Conservation (phyloP, 176 grass and related monocot genomes). For the Sorghum bicolor region DNA sequence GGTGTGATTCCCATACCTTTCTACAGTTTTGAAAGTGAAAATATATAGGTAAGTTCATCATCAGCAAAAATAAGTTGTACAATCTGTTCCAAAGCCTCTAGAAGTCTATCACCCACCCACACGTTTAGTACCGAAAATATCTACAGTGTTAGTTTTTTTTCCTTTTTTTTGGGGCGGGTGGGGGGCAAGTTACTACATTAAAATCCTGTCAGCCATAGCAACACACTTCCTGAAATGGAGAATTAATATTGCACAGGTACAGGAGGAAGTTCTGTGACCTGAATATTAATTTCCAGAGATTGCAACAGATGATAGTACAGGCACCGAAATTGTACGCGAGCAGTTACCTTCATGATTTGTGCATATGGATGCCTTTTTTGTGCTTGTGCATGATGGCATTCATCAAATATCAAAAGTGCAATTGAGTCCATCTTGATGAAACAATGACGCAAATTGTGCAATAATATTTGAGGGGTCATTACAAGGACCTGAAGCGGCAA, state of each 20-base stretch:
- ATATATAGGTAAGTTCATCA: background rate
- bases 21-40: background rate
- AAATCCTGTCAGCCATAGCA: background rate
- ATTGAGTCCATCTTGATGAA: conserved; percentile 76
- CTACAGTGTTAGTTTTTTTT: background rate
- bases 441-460: conserved; percentile 83
- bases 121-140: background rate
- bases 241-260: background rate
- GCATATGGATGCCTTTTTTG: conserved; percentile 80
- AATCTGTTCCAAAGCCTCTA: background rate
- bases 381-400: conserved; percentile 90
- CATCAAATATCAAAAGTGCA: conserved; percentile 89
- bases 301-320: conserved; percentile 6
- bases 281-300: background rate
- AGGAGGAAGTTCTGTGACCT: background rate
- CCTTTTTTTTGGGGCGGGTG: too few species aligned
- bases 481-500: conserved; percentile 67
- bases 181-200: background rate
- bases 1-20: too few species aligned
- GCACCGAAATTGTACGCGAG: conserved; percentile 7
- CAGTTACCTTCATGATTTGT: conserved; percentile 89
- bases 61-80: background rate
- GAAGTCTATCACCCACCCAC: conserved; percentile 1
- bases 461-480: conserved; percentile 90
- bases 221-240: background rate